phyloP scores from a whole-genome alignment of 1,284 basidiomycete species.

The Puccinia sorghi region DNA sequence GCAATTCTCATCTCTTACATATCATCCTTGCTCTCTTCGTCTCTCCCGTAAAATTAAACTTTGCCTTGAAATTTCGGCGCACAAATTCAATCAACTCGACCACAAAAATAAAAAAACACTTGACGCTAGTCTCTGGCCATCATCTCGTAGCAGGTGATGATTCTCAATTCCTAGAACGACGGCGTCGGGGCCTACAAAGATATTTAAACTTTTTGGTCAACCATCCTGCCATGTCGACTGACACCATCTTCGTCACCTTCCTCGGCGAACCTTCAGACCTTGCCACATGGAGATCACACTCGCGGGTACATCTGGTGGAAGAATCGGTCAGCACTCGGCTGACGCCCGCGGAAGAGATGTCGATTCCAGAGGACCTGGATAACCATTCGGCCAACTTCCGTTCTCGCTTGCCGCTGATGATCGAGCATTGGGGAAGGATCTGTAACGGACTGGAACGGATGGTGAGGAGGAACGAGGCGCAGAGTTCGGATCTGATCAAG shows the following conservation, averaged over 20 bases:
- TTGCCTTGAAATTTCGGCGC: background rate
- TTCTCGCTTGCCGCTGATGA: conserved; percentile 69
- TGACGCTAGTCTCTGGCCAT: conserved; percentile 48
- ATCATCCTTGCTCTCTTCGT: background rate
- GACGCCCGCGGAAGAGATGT: conserved; percentile 81
- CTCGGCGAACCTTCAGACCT: conserved; percentile 52
- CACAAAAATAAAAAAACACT: background rate
- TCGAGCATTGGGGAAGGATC: conserved; percentile 88
- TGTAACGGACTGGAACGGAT: conserved; percentile 79
- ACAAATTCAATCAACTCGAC: background rate
- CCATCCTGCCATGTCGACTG: conserved; percentile 83
- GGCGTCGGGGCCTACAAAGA: conserved; percentile 79
- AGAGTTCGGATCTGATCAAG: conserved; percentile 70
- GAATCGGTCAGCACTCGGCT: conserved; percentile 78
- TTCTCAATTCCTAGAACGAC: conserved; percentile 75
- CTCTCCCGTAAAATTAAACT: background rate
- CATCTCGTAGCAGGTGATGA: conserved; percentile 68
- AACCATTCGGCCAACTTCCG: conserved; percentile 75
- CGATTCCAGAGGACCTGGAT: conserved; percentile 84
- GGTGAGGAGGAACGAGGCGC: conserved; percentile 78
- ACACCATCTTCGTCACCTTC: conserved; percentile 77
- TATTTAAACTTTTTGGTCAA: conserved; percentile 81
- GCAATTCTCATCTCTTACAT: conserved; percentile 42
- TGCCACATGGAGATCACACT: conserved; percentile 52
- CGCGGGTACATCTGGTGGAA: conserved; percentile 70